Conservation (phyloP, 345 rosid species). For the Pugionium dolabratum region DNA sequence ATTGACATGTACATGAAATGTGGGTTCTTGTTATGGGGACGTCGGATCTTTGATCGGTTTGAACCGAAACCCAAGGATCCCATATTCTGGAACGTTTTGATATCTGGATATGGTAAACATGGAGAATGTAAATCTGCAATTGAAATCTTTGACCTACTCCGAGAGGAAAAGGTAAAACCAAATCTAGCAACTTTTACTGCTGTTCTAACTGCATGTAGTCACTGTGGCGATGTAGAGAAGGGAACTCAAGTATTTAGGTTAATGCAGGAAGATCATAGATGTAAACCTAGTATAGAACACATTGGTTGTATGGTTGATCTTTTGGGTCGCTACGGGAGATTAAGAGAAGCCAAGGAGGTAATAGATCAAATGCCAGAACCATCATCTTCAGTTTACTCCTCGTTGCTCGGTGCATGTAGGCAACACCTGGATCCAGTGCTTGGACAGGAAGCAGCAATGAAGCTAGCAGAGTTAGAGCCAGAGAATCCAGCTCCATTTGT, state of each 20-base stretch:
- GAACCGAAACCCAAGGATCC: conserved; percentile 57
- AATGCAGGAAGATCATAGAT: conserved; percentile 44
- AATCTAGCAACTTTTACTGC: conserved; percentile 54
- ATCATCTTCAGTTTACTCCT: conserved; percentile 53
- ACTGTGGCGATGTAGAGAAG: conserved; percentile 54
- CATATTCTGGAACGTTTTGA: conserved; percentile 73
- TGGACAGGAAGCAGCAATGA: conserved; percentile 54
- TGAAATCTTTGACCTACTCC: conserved; percentile 52
- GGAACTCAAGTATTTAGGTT: conserved; percentile 49
- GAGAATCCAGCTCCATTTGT: conserved; percentile 57
- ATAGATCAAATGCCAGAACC: conserved; percentile 48
- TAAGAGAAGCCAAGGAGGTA: conserved; percentile 56
- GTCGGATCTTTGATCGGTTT: conserved; percentile 47
- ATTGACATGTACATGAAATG: conserved; percentile 69
- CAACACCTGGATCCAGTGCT: conserved; percentile 48
- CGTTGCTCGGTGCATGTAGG: conserved; percentile 63
- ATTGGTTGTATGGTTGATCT: conserved; percentile 63
- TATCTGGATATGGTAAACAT: conserved; percentile 72
- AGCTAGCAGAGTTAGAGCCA: conserved; percentile 54
- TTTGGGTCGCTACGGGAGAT: conserved; percentile 55
- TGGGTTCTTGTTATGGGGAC: conserved; percentile 49
- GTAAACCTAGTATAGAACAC: conserved; percentile 52
- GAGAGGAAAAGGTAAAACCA: conserved; percentile 48
- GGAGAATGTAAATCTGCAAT: conserved; percentile 56
- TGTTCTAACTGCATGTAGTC: conserved; percentile 56